These are phyloP conservation scores for Candida pseudoglaebosa DNA, from an alignment of 805 yeast species.

Conservation along the genomic window DNA sequence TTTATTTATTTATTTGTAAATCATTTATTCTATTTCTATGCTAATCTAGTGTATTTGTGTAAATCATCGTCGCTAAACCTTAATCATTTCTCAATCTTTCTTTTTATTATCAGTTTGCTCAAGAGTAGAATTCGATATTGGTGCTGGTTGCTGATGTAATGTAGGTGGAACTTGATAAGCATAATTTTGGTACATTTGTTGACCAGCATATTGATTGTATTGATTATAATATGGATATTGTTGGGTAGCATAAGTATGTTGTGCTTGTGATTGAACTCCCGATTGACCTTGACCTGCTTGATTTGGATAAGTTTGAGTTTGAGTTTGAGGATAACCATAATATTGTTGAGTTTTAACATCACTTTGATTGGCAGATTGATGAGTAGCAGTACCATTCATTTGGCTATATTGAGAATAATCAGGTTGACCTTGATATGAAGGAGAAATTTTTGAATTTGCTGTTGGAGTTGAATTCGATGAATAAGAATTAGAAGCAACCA, in stretches of 20 bases:
- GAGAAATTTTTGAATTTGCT: neutral
- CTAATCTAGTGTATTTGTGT: too few relatives aligned
- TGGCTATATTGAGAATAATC: slow-evolving; percentile 5
- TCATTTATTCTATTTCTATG: slow-evolving; percentile 1
- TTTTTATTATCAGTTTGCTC: slow-evolving; percentile 2
- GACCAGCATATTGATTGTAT: slow-evolving; percentile 4
- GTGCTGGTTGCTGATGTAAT: slow-evolving; percentile 5
- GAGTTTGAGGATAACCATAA: slow-evolving; percentile 9
- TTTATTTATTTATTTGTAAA: too few relatives aligned
- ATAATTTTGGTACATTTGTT: slow-evolving; percentile 4
- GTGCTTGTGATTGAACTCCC: slow-evolving; percentile 2
- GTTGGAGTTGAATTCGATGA: too few relatives aligned
- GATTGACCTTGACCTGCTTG: slow-evolving; percentile 5
- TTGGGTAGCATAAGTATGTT: slow-evolving; percentile 1
- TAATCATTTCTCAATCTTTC: slow-evolving; percentile 1
- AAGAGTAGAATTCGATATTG: neutral
- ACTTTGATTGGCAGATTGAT: slow-evolving; percentile 1
- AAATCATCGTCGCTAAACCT: too few relatives aligned
- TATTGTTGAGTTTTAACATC: slow-evolving; percentile 5
- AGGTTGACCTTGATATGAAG: slow-evolving; percentile 4
- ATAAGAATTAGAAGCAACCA: too few relatives aligned
- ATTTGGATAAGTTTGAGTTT: slow-evolving; percentile 4
- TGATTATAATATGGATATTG: slow-evolving; percentile 6
- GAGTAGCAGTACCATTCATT: neutral
- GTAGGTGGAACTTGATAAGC: slow-evolving; percentile 5